phyloP scores from a whole-genome alignment of 1,284 basidiomycete species.

The Trametes polyzona region DNA sequence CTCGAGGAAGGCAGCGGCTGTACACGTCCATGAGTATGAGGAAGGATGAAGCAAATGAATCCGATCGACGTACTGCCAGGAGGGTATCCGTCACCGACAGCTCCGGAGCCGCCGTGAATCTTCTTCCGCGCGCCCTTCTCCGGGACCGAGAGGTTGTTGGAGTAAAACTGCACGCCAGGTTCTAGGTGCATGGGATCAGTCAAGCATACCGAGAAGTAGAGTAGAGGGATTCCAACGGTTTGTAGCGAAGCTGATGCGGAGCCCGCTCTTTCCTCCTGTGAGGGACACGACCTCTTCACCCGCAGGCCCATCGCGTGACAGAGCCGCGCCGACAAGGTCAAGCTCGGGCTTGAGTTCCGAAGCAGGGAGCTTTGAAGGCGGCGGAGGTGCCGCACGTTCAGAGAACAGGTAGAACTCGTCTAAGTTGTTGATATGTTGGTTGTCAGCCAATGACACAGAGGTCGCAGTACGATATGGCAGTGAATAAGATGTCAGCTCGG shows the following conservation, averaged over 20 bases:
- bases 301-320: conserved; percentile 48
- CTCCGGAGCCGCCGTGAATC: conserved; percentile 75
- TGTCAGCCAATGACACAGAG: not conserved
- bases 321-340: conserved; percentile 53
- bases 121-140: conserved; percentile 62
- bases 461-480: not conserved
- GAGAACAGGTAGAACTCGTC: conserved; percentile 70
- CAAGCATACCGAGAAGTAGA: conserved; percentile 31
- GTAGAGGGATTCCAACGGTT: conserved; percentile 63
- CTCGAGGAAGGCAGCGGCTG: conserved; percentile 74
- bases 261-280: conserved; percentile 58
- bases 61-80: conserved; percentile 57
- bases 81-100: conserved; percentile 60
- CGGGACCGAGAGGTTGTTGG: conserved; percentile 55
- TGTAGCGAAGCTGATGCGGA: conserved; percentile 62
- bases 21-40: not conserved
- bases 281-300: conserved; percentile 53
- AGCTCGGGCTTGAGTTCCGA: conserved; percentile 38
- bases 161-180: conserved; percentile 75
- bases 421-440: too few relatives aligned
- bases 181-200: conserved; percentile 44
- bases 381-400: conserved; percentile 42
- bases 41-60: not conserved
- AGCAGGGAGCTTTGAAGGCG: conserved; percentile 41
- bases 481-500: not conserved